Conservation (phyloP, 2,329 filamentous ascomycete genomes). For the Botrytis cinerea region DNA sequence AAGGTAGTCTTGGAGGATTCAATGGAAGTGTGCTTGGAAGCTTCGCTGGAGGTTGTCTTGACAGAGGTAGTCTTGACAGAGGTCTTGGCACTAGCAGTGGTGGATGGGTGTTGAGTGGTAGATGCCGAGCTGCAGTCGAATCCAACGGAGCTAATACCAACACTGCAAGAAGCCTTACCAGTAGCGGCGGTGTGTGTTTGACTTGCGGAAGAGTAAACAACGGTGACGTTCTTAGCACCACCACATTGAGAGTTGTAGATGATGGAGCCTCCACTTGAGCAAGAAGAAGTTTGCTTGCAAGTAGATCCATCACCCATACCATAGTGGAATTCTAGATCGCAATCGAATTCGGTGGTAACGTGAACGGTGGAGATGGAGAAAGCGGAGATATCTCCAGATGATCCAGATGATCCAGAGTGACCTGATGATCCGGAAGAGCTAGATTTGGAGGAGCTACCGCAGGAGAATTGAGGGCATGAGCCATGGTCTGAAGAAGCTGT, state of each 20-base stretch:
- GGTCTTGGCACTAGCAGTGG: conserved; percentile 23
- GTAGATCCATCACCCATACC: conserved; percentile 77
- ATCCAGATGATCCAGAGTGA: conserved; percentile 39
- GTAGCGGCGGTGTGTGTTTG: conserved; percentile 51
- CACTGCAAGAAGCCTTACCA: conserved; percentile 60
- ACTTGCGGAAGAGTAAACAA: conserved; percentile 58
- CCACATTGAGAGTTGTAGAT: conserved; percentile 88
- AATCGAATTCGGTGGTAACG: conserved; percentile 72
- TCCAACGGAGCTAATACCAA: conserved; percentile 72
- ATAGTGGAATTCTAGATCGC: conserved; percentile 83
- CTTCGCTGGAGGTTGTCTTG: conserved; percentile 10
- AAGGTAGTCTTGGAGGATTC: conserved; percentile 1
- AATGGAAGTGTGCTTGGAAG: neutral
- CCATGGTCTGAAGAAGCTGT: conserved; percentile 48
- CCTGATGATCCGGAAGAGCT: neutral
- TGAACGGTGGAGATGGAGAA: conserved; percentile 80
- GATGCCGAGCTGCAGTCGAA: conserved; percentile 65
- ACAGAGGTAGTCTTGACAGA: conserved; percentile 23
- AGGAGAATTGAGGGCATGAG: conserved; percentile 60
- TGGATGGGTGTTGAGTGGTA: conserved; percentile 29
- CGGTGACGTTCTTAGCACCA: conserved; percentile 79
- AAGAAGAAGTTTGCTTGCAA: conserved; percentile 77
- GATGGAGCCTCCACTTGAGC: conserved; percentile 66
- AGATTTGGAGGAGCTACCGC: conserved; percentile 42
- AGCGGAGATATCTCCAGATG: conserved; percentile 40